Conservation (phyloP, 148 eudicot species). For the Euryodendron excelsum region DNA sequence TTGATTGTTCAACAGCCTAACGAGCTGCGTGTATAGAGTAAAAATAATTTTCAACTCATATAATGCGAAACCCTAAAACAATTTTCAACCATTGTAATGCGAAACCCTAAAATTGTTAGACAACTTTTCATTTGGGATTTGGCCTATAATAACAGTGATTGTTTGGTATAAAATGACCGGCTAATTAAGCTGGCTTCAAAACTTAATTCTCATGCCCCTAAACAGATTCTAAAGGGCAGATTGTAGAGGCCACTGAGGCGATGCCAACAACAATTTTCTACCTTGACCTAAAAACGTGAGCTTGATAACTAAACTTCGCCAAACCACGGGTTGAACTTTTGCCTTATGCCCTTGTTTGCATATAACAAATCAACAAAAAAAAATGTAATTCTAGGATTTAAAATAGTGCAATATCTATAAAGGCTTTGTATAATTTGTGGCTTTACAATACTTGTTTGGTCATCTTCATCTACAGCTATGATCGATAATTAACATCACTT, state of each 20-base stretch:
- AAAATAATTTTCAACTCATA: not conserved
- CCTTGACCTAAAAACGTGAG: conserved; percentile 1
- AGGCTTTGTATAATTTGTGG: not conserved
- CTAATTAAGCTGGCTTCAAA: conserved; percentile 9
- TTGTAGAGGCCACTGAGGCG: conserved; percentile 11
- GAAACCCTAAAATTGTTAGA: not conserved
- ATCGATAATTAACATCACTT: too few species aligned
- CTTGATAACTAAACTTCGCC: conserved; percentile 1
- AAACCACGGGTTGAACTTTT: too few species aligned
- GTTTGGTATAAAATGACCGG: conserved; percentile 2
- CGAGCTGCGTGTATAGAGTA: not conserved
- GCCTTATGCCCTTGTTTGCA: too few species aligned
- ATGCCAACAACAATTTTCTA: conserved; percentile 14
- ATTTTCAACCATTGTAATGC: too few species aligned
- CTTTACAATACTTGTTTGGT: not conserved
- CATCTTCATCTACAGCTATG: conserved; percentile 4
- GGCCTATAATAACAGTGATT: conserved; percentile 8
- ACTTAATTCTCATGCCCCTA: conserved; percentile 5
- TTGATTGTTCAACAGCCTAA: conserved; percentile 36
- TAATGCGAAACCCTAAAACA: not conserved
- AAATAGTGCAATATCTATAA: not conserved
- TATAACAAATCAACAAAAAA: too few species aligned
- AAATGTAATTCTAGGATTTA: not conserved
- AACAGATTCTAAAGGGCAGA: not conserved
- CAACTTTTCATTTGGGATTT: not conserved